Conservation (phyloP, 768 basidiomycete species). For the Tylopilus subfusipes region DNA sequence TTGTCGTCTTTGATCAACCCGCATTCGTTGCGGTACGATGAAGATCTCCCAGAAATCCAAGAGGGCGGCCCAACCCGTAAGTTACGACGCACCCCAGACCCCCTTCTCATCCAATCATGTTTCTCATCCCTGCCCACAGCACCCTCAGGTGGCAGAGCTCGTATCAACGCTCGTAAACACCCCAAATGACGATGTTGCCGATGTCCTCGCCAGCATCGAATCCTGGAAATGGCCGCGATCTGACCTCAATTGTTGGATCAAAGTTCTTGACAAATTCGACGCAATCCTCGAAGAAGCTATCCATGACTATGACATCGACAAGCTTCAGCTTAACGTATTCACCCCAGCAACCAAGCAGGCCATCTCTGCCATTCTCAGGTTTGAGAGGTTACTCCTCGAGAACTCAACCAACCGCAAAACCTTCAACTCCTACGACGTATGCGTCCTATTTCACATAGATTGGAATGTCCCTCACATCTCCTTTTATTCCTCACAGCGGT, state of each 20-base stretch:
- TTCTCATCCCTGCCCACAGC: constrained; percentile 40
- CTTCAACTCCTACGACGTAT: constrained; percentile 93
- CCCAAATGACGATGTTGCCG: constrained; percentile 66
- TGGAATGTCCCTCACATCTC: constrained; percentile 3
- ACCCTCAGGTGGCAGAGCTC: constrained; percentile 76
- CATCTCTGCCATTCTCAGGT: constrained; percentile 79
- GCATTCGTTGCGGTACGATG: constrained; percentile 64
- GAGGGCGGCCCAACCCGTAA: constrained; percentile 74
- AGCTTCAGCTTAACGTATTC: constrained; percentile 78
- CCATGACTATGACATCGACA: constrained; percentile 80
- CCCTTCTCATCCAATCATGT: not conserved
- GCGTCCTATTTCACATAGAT: constrained; percentile 30
- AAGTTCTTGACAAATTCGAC: constrained; percentile 95
- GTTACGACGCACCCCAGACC: constrained; percentile 25
- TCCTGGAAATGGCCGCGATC: constrained; percentile 94
- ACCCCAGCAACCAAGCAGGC: constrained; percentile 68
- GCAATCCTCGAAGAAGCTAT: constrained; percentile 79
- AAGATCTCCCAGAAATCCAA: constrained; percentile 86
- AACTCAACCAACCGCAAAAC: constrained; percentile 98
- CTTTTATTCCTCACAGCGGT: constrained; percentile 51
- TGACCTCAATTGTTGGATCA: constrained; percentile 95
- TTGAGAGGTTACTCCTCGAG: constrained; percentile 87
- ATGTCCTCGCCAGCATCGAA: constrained; percentile 65
- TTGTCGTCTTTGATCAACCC: constrained; percentile 20
- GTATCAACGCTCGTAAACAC: constrained; percentile 67